These are phyloP conservation scores for Entonaema liquescens DNA, from an alignment of 495 filamentous ascomycete species.

Conservation along the genomic window DNA sequence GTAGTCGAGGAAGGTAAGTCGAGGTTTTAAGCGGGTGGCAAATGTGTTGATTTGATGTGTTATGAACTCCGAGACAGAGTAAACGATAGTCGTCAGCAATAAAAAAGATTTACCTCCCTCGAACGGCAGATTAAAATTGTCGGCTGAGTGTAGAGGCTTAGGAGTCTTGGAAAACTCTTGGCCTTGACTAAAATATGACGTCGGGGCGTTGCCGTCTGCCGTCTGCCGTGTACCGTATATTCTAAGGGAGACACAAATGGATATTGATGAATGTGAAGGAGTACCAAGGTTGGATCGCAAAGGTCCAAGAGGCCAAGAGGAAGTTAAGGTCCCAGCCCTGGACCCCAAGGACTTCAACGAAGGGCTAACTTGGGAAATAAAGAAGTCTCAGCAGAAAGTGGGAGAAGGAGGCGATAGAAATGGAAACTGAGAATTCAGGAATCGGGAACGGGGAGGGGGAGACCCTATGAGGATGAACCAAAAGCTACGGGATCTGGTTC, in stretches of 20 bases:
- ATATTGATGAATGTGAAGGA: slow-evolving; percentile 14
- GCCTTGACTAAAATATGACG: slow-evolving; percentile 39
- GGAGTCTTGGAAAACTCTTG: slow-evolving; percentile 41
- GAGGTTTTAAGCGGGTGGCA: slow-evolving; percentile 23
- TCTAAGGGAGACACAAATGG: slow-evolving; percentile 16
- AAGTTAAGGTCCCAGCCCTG: slow-evolving; percentile 16
- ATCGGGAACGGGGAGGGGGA: slow-evolving; percentile 11
- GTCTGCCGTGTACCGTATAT: not conserved
- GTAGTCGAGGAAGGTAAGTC: slow-evolving; percentile 14
- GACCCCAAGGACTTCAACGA: slow-evolving; percentile 17
- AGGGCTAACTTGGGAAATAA: slow-evolving; percentile 1
- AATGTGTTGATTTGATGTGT: slow-evolving; percentile 22
- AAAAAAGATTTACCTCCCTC: not conserved
- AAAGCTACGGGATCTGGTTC: slow-evolving; percentile 36
- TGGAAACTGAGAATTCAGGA: slow-evolving; percentile 20
- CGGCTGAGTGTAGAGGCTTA: slow-evolving; percentile 38
- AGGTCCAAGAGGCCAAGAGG: slow-evolving; percentile 15
- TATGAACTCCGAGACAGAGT: slow-evolving; percentile 1
- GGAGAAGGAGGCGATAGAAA: slow-evolving; percentile 39
- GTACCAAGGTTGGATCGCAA: slow-evolving; percentile 20
- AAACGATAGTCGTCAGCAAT: slow-evolving; percentile 12
- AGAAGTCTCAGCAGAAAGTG: slow-evolving; percentile 14
- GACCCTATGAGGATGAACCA: slow-evolving; percentile 29
- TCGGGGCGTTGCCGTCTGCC: slow-evolving; percentile 37
- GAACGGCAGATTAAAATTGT: slow-evolving; percentile 17